Evolutionary conservation across 129 eudicot genomes (phyloP), one percentile per base, ranked within the genome.

Genomic region (Centella asiatica): DNA sequence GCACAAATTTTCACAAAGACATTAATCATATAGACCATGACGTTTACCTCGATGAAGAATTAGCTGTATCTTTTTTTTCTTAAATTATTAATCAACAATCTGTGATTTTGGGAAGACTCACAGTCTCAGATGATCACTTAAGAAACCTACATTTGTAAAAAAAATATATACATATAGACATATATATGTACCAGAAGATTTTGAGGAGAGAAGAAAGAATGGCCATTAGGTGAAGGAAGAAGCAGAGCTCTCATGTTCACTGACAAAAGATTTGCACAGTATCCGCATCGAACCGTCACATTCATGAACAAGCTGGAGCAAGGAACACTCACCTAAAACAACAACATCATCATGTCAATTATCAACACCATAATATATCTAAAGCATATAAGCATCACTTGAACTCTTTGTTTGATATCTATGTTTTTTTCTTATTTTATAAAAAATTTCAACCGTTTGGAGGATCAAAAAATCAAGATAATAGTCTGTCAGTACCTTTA

Each of bases 281-380:
- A 92, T 13, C 99, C 99, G 55, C 99, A 93, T 78, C 95, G 75
- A 57, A 93, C 99, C 9, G 99, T 93, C 37, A 93, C 99, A 15
- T 88, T 93, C 65, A 83, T 82, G 95, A 78, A 85, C 88, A 93
- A 78, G 73, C 92, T 87, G 60, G 83, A 77, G 79, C 92, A 71
- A 68, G 99, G 99, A 31, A 93, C 99, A 64, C 99, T 87, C 84
- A 93, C 99, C 99, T 93, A 42, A 28, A 58, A 20, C 12, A 33
- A 14, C 25, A 57, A 55, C 39, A 49, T 52, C n/a, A 13, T 5
- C n/a, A n/a, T n/a, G n/a, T n/a, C n/a, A n/a, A n/a, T n/a, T n/a
- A n/a, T n/a, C n/a, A n/a, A n/a, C n/a, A n/a, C n/a, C n/a, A n/a
- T n/a, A n/a, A n/a, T n/a, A n/a, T n/a, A n/a, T n/a, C n/a, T n/a